Conservation (phyloP, 371 early-diverging fungal genomes). For the Capillidium rhysosporum region DNA sequence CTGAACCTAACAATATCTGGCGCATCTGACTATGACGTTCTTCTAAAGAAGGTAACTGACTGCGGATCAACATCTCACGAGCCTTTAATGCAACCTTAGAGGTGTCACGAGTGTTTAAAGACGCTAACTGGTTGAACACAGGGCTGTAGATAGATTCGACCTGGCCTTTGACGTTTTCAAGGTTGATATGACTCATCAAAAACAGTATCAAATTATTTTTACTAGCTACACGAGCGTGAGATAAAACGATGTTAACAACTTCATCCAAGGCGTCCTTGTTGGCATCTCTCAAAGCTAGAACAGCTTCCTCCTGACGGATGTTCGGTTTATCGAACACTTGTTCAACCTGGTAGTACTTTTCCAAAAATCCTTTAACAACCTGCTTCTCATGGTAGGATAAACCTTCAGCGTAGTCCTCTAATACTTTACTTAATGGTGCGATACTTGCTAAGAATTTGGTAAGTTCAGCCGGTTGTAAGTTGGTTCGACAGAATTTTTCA, state of each 20-base stretch:
- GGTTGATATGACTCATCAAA: conserved; percentile 59
- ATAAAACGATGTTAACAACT: conserved; percentile 55
- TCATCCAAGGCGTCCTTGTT: conserved; percentile 62
- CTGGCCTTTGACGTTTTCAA: conserved; percentile 32
- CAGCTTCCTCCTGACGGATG: conserved; percentile 67
- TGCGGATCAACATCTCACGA: conserved; percentile 77
- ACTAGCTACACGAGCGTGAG: conserved; percentile 59
- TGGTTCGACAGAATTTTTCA: conserved; percentile 27
- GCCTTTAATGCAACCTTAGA: conserved; percentile 83
- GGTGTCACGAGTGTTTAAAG: conserved; percentile 49
- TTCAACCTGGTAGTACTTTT: conserved; percentile 71
- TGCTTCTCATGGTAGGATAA: conserved; percentile 49
- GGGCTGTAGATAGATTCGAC: conserved; percentile 54
- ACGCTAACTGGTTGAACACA: conserved; percentile 62
- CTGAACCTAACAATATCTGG: conserved; percentile 54
- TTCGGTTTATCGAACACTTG: conserved; percentile 46
- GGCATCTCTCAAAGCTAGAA: conserved; percentile 63
- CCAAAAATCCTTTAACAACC: conserved; percentile 50
- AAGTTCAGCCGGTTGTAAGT: conserved; percentile 33
- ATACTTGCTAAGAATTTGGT: conserved; percentile 34
- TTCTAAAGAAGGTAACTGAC: conserved; percentile 80
- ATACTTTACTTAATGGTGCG: conserved; percentile 37
- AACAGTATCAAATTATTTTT: conserved; percentile 59
- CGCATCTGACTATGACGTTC: conserved; percentile 74
- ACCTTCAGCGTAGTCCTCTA: conserved; percentile 55